These are phyloP conservation scores for Larix kaempferi DNA, from an alignment of 75 land plant genomes.

Conservation along the genomic window DNA sequence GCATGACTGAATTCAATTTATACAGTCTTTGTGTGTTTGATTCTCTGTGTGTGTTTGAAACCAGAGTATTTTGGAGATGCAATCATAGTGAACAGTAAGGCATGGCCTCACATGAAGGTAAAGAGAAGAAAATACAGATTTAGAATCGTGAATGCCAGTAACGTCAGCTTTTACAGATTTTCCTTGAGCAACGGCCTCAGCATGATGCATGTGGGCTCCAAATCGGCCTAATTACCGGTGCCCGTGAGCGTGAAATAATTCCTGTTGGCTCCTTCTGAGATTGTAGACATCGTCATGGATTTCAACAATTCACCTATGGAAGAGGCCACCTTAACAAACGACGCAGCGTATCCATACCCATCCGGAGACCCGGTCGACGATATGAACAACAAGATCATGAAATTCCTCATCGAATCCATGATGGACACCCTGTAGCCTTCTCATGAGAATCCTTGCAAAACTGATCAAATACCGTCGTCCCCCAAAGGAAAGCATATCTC, in stretches of 20 bases:
- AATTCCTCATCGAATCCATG: conserved; percentile 3
- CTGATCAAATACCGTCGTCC: too few species aligned
- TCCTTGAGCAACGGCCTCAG: conserved; percentile 39
- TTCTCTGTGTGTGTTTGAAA: conserved; percentile 8
- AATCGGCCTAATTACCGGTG: conserved; percentile 39
- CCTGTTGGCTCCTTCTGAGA: conserved; percentile 73
- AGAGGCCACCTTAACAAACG: conserved; percentile 9
- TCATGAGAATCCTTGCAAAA: too few species aligned
- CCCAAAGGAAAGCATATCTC: too few species aligned
- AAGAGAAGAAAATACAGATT: conserved; percentile 63
- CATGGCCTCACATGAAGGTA: conserved; percentile 54
- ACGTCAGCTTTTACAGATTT: conserved; percentile 41
- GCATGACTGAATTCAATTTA: too few species aligned
- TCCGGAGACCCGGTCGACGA: conserved; percentile 13
- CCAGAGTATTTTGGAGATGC: conserved; percentile 69
- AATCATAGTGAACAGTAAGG: conserved; percentile 62
- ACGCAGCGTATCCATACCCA: conserved; percentile 35
- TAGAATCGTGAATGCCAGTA: conserved; percentile 57
- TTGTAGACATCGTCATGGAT: conserved; percentile 69
- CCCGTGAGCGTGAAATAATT: conserved; percentile 28
- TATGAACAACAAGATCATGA: conserved; percentile 21
- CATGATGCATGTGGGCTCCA: conserved; percentile 61
- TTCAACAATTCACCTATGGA: conserved; percentile 18
- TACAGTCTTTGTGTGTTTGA: background rate
- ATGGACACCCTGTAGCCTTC: too few species aligned